Evolutionary conservation across 805 yeast genomes (phyloP), one percentile per base, ranked within the genome.

Genomic region (Teunomyces aglyptinius): DNA sequence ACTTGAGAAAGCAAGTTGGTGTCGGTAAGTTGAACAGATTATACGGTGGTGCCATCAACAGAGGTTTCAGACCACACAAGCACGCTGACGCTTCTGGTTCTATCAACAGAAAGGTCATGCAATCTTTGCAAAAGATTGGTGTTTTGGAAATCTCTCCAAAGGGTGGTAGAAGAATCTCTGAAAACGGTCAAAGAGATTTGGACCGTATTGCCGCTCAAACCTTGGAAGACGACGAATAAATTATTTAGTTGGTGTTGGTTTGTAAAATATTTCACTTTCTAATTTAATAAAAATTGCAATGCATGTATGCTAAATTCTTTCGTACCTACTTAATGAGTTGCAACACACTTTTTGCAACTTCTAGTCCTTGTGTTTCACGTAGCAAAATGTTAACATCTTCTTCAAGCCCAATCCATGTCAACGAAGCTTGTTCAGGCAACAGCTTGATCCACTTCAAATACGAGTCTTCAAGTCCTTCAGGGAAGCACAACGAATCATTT

Each of bases 151-250:
- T 86, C 75, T 84, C 96, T 73, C 88, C 90, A 78, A 89, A 89
- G 80, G 97, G 97, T 76, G 99, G 99, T 78, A 94, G 99, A 86
- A 89, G 91, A 80, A 89, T 94, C 85, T 86, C 97, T 58, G 97
- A 89, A 75, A 88, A 90, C 80, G 99, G 99, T 76, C 98, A 92
- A 83, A 91, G 99, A 89, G 99, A 94, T 82, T 87, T 94, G 82
- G 99, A 94, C 83, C 97, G 99, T 86, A 92, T 92, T 77, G 98
- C 98, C 73, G 96, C 96, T 76, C 96, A 90, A 82, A 89, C 96
- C 75, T 83, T 88, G 76, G 96, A 90, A 81, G 84, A 83, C 72
- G 94, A 87, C 70, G 95, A 87, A 56, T 52, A 51, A 53, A 47
- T 51, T 45, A 51, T 52, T 48, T 48, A 50, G 46, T 35, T 40